A percentile compares a stretch with the other conserved stretches of the same genome.
These are phyloP conservation scores for Umbelopsis sp. DNA, from an alignment of 192 early-diverging fungal species.

Conservation along the genomic window DNA sequence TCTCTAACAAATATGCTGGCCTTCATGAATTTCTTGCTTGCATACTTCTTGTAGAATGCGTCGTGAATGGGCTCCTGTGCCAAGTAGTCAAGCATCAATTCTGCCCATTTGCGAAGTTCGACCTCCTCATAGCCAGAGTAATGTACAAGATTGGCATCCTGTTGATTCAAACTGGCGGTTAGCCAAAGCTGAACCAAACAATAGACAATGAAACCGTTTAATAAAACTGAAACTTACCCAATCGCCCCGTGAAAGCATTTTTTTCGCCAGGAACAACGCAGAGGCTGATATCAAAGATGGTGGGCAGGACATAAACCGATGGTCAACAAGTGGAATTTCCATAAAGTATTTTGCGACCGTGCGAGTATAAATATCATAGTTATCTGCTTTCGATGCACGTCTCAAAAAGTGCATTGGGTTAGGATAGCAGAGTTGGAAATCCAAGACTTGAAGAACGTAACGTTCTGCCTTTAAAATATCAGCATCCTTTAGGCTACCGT, in stretches of 20 bases:
- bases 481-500: constrained; percentile 72
- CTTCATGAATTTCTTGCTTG: constrained; percentile 76
- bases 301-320: constrained; percentile 68
- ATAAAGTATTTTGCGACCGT: constrained; percentile 95
- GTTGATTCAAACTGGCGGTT: too few relatives aligned
- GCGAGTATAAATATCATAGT: constrained; percentile 88
- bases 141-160: constrained; percentile 20
- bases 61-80: constrained; percentile 52
- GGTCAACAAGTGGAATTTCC: constrained; percentile 91
- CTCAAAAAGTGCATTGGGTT: constrained; percentile 93
- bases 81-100: constrained; percentile 76
- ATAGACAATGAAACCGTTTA: neutral
- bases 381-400: constrained; percentile 84
- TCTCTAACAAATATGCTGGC: constrained; percentile 81
- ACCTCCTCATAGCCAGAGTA: constrained; percentile 19
- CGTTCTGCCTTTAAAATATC: constrained; percentile 93
- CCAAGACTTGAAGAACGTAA: constrained; percentile 84
- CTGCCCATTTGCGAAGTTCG: constrained; percentile 34
- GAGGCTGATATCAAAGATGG: constrained; percentile 83
- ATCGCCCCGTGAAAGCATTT: constrained; percentile 69
- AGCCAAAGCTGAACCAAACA: neutral
- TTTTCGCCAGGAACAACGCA: constrained; percentile 75
- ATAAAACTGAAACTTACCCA: constrained; percentile 62
- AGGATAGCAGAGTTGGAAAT: constrained; percentile 88
- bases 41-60: constrained; percentile 85